Evolutionary conservation across 306 rosid species (phyloP).

Genomic region (Ziziphus jujuba): DNA sequence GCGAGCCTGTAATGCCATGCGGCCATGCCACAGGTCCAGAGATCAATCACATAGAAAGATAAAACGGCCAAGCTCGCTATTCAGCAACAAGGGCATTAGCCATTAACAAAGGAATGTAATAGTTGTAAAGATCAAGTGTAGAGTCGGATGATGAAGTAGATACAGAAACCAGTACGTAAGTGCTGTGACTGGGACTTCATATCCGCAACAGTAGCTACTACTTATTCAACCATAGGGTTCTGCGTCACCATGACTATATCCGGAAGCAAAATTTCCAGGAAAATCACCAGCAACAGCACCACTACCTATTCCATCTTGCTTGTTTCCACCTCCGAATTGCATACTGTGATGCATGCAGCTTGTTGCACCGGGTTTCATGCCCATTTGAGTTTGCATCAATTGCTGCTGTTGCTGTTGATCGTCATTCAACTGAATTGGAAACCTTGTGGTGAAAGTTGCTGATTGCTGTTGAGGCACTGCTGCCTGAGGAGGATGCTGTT

Average conservation of each 20-base stretch:
- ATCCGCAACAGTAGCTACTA: no score
- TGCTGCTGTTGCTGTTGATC: constrained; percentile 37
- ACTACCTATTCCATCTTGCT: constrained; percentile 35
- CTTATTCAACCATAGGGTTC: no score
- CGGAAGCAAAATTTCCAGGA: constrained; percentile 23
- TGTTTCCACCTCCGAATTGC: constrained; percentile 32
- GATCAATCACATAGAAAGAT: no score
- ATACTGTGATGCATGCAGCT: constrained; percentile 23
- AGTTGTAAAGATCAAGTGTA: no score
- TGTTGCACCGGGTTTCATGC: constrained; percentile 25
- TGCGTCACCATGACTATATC: background rate
- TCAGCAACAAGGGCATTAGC: no score
- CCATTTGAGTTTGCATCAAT: constrained; percentile 29
- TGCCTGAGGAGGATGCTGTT: constrained; percentile 35
- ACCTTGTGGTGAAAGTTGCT: constrained; percentile 29
- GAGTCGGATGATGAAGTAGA: no score
- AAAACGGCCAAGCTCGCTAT: no score
- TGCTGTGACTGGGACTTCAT: no score
- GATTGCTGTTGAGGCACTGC: constrained; percentile 35
- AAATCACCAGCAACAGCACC: constrained; percentile 29
- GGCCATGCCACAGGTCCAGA: no score
- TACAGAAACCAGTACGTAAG: no score
- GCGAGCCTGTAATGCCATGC: no score
- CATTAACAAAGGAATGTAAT: no score
- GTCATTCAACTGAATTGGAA: constrained; percentile 33